phyloP scores from a whole-genome alignment of 345 rosid genomes.

The Pistacia integerrima region DNA sequence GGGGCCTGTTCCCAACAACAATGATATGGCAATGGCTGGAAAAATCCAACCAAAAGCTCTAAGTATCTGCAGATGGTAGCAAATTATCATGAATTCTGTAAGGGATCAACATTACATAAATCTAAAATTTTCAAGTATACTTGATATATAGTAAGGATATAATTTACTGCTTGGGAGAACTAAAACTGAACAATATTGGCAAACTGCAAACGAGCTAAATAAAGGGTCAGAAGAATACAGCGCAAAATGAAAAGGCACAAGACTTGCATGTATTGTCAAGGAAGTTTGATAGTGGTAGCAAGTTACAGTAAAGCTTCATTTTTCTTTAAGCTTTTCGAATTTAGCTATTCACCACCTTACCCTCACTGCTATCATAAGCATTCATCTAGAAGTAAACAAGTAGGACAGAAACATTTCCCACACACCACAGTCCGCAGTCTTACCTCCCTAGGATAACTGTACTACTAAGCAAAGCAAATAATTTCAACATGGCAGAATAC shows the following conservation, averaged over 20 bases:
- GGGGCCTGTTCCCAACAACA: conserved; percentile 75
- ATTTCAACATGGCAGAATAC: background rate
- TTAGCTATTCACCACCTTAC: no score
- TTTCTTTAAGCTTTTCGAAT: no score
- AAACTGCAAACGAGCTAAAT: background rate
- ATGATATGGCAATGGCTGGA: conserved; percentile 69
- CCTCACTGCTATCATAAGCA: no score
- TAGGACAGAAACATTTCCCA: no score
- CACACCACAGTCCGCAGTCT: no score
- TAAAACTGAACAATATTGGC: background rate
- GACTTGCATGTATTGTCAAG: background rate
- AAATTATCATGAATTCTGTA: background rate
- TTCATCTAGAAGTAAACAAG: no score
- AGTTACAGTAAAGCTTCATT: background rate
- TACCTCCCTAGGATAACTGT: no score
- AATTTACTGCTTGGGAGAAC: no score
- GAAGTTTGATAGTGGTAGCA: background rate
- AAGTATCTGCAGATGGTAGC: conserved; percentile 45
- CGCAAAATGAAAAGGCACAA: background rate
- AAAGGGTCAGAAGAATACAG: background rate
- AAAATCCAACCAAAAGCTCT: conserved; percentile 78
- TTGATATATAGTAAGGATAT: conserved; percentile 1
- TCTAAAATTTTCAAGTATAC: background rate
- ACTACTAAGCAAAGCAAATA: no score
- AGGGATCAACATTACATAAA: background rate